A percentile compares a stretch with the other conserved stretches of the same genome.
These are phyloP conservation scores for Salisapilia sapeloensis DNA, from an alignment of 352 stramenopile genomes.

Conservation along the genomic window DNA sequence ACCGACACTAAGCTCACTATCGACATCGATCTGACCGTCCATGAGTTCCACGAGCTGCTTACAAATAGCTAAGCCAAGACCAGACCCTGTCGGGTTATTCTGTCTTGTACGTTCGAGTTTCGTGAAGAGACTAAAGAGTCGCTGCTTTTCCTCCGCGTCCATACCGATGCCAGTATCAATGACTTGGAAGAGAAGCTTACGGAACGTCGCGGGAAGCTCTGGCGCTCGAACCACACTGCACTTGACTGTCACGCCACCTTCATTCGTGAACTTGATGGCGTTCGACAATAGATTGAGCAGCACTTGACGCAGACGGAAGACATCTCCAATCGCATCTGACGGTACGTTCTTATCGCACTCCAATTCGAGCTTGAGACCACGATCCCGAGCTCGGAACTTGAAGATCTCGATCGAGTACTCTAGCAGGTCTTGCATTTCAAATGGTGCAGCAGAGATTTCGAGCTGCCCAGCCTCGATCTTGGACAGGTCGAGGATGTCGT, in stretches of 20 bases:
- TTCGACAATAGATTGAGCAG: conserved; percentile 76
- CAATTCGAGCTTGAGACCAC: conserved; percentile 72
- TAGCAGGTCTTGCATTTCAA: conserved; percentile 61
- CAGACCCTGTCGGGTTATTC: conserved; percentile 79
- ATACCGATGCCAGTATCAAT: conserved; percentile 74
- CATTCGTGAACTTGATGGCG: conserved; percentile 76
- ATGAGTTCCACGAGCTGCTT: conserved; percentile 81
- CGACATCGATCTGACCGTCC: conserved; percentile 74
- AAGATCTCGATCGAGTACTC: conserved; percentile 86
- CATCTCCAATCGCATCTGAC: conserved; percentile 54
- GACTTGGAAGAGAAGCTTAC: conserved; percentile 71
- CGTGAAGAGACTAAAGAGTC: conserved; percentile 69
- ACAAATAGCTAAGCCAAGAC: conserved; percentile 73
- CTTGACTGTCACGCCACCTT: conserved; percentile 63
- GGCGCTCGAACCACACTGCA: conserved; percentile 52
- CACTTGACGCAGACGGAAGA: conserved; percentile 61
- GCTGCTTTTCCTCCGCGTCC: conserved; percentile 63
- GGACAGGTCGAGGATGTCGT: conserved; percentile 84
- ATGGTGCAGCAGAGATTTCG: conserved; percentile 73
- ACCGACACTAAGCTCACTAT: conserved; percentile 58
- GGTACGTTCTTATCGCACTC: conserved; percentile 46
- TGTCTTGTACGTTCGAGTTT: conserved; percentile 63
- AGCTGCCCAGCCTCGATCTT: conserved; percentile 88
- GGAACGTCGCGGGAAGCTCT: conserved; percentile 39
- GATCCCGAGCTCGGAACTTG: conserved; percentile 73